Evolutionary conservation across 2,329 filamentous ascomycete genomes (phyloP).

Genomic region (Aquanectria penicillioides): DNA sequence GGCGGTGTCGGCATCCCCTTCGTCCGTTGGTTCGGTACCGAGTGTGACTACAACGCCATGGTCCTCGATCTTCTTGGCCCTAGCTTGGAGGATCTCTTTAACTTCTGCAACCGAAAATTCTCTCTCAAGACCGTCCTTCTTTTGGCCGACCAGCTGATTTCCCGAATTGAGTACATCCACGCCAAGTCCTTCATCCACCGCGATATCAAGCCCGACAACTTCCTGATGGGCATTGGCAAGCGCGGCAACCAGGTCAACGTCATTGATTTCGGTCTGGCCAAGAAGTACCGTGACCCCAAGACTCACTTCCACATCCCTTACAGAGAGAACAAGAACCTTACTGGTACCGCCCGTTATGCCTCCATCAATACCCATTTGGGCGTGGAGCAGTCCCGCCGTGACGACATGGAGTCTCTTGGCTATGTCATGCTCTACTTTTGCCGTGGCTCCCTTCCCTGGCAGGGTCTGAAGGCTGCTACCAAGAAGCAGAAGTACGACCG

Average conservation of each 20-base stretch:
- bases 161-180: conserved; percentile 99
- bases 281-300: conserved; percentile 99
- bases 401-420: conserved; percentile 98
- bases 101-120: conserved; percentile 99
- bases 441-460: conserved; percentile 98
- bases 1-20: conserved; percentile 98
- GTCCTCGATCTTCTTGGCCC: conserved; percentile 96
- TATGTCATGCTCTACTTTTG: conserved; percentile 99
- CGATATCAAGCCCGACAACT: conserved; percentile 99
- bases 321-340: conserved; percentile 99
- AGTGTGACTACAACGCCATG: conserved; percentile 99
- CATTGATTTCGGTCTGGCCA: conserved; percentile 98
- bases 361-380: conserved; percentile 99
- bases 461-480: conserved; percentile 96
- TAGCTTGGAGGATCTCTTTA: conserved; percentile 97
- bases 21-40: conserved; percentile 98
- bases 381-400: conserved; percentile 98
- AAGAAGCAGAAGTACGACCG: conserved; percentile 99
- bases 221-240: conserved; percentile 99
- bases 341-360: conserved; percentile 96
- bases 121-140: conserved; percentile 98
- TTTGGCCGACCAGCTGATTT: conserved; percentile 97
- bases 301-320: conserved; percentile 99
- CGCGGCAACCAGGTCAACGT: conserved; percentile 99
- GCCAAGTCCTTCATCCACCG: conserved; percentile 99